phyloP scores from a whole-genome alignment of 169 alveolate genomes.

The Eimeria sp. region DNA sequence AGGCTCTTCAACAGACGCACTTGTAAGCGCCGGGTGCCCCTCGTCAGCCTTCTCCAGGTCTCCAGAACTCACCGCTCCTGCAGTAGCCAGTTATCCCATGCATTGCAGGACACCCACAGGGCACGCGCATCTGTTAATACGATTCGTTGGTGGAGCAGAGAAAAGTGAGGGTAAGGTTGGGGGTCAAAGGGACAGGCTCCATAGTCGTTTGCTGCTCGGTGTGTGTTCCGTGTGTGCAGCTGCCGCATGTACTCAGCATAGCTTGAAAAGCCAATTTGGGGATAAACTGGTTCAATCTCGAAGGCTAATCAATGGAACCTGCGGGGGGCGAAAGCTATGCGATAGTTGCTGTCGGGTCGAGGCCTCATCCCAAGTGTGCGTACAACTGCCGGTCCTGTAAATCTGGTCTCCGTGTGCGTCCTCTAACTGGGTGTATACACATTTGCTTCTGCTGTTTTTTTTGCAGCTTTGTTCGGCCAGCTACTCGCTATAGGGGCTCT shows the following conservation, averaged over 20 bases:
- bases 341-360: conserved; percentile 27
- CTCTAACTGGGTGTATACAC: neutral
- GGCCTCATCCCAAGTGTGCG: conserved; percentile 59
- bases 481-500: conserved; percentile 22
- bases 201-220: neutral
- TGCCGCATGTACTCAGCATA: neutral
- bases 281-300: neutral
- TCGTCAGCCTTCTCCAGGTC: neutral
- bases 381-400: neutral
- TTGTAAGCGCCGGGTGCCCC: neutral
- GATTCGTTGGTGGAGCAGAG: neutral
- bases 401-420: neutral
- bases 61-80: neutral
- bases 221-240: neutral
- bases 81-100: neutral
- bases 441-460: neutral
- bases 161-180: neutral
- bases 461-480: conserved; percentile 39
- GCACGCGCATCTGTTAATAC: neutral
- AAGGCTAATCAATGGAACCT: conserved; percentile 15
- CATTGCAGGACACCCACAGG: neutral
- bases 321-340: conserved; percentile 1
- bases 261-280: neutral
- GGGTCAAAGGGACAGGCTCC: neutral
- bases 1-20: neutral